Evolutionary conservation across 805 yeast genomes (phyloP), one percentile per base, ranked within the genome.

Genomic region (Limtongozyma cylindracea): DNA sequence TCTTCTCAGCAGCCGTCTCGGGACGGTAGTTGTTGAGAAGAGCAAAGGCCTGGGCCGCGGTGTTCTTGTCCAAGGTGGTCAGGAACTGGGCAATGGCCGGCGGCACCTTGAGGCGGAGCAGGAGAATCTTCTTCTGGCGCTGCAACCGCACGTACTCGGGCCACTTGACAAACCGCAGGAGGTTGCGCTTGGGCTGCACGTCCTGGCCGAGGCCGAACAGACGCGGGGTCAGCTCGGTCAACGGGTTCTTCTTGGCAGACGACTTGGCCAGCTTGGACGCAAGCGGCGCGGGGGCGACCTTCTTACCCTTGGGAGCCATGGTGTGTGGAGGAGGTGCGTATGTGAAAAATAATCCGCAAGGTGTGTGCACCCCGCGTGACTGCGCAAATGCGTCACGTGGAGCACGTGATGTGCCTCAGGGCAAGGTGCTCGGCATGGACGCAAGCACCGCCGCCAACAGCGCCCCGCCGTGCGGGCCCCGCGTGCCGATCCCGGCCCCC

Each of bases 1-100:
- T 80, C 92, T 84, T 84, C 66, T 88, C 94, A 49, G 80, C 72
- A 47, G 69, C 47, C 35, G 94, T 76, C 68, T 84, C 98, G 49
- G 98, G 96, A 63, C 92, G 72, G 78, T 84, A 84, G 67, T 88
- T 84, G 91, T 80, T 80, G 63, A 84, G 71, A 46, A 84, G 70
- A 68, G 82, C 82, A 71, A 84, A 76, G 41, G 92, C 63, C 60
- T 76, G 91, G 43, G 94, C 61, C 46, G 98, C 96, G 39, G 96
- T 74, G 80, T 84, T 84, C 74, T 82, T 82, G 74, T 84, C 98
- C 55, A 84, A 66, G 46, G 80, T 71, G 60, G 73, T 61, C 48
- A 78, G 80, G 71, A 84, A 84, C 63, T 84, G 98, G 36, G 96
- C 68, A 49, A 84, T 70, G 36, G 96, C 73, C 48, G 98, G 98